phyloP scores from a whole-genome alignment of 306 rosid genomes.

The Pterocarpus santalinus region DNA sequence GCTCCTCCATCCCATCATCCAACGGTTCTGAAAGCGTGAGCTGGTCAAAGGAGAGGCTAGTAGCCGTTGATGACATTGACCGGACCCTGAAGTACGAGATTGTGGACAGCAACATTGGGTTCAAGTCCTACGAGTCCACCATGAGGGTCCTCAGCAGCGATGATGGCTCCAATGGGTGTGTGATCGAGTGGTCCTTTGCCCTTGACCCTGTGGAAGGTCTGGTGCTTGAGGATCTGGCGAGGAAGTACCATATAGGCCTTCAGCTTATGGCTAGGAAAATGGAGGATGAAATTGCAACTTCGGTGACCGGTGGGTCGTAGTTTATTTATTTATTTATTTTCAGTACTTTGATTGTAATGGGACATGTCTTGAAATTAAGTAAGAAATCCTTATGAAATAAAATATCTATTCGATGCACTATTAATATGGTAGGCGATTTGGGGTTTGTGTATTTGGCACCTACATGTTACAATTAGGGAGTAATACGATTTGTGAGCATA shows the following conservation, averaged over 20 bases:
- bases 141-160: constrained; percentile 37
- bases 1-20: constrained; percentile 62
- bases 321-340: background rate
- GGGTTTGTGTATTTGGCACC: too few species aligned
- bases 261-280: constrained; percentile 56
- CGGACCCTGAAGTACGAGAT: constrained; percentile 59
- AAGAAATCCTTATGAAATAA: too few species aligned
- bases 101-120: constrained; percentile 66
- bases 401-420: too few species aligned
- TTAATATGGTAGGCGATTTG: too few species aligned
- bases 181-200: constrained; percentile 63
- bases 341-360: background rate
- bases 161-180: constrained; percentile 38
- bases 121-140: constrained; percentile 54
- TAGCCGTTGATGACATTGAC: constrained; percentile 55
- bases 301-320: background rate
- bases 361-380: too few species aligned
- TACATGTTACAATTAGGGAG: too few species aligned
- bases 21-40: constrained; percentile 11
- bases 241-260: constrained; percentile 51
- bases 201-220: constrained; percentile 59
- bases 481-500: too few species aligned
- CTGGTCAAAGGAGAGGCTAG: constrained; percentile 73
- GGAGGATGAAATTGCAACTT: constrained; percentile 46
- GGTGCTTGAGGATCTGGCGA: constrained; percentile 48